These are phyloP conservation scores for Lyophyllum shimeji DNA, from an alignment of 768 basidiomycete genomes.

Conservation along the genomic window DNA sequence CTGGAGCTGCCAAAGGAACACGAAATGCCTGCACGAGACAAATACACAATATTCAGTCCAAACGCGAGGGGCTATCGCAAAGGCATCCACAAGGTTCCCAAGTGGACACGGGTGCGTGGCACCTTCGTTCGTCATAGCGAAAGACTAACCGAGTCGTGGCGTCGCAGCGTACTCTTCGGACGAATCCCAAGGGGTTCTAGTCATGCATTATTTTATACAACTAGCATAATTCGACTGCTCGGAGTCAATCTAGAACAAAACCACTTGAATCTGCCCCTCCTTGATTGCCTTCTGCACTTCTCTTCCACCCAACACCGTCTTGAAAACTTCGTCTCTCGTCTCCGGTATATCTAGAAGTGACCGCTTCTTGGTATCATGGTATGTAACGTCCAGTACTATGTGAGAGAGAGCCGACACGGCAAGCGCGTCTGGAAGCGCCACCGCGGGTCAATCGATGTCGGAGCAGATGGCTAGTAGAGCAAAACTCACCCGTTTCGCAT, in stretches of 20 bases:
- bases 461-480: background rate
- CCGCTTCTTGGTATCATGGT: constrained; percentile 74
- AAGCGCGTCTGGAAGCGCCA: constrained; percentile 57
- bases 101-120: constrained; percentile 83
- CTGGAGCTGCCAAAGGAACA: constrained; percentile 88
- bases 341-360: constrained; percentile 81
- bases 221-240: constrained; percentile 8
- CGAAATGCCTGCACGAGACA: constrained; percentile 91
- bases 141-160: background rate
- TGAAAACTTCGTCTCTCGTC: constrained; percentile 80
- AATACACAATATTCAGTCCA: constrained; percentile 88
- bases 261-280: constrained; percentile 76
- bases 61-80: constrained; percentile 80
- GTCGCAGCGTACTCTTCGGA: constrained; percentile 74
- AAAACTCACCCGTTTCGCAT: constrained; percentile 58
- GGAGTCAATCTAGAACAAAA: constrained; percentile 57
- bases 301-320: constrained; percentile 63
- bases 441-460: background rate
- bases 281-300: constrained; percentile 61
- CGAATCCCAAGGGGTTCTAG: constrained; percentile 92
- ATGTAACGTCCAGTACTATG: constrained; percentile 77
- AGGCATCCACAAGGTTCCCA: constrained; percentile 96
- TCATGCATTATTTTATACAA: constrained; percentile 10
- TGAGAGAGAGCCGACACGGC: constrained; percentile 75
- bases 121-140: background rate